phyloP scores from a whole-genome alignment of 2,329 filamentous ascomycete species.

The Diaporthe sp. region DNA sequence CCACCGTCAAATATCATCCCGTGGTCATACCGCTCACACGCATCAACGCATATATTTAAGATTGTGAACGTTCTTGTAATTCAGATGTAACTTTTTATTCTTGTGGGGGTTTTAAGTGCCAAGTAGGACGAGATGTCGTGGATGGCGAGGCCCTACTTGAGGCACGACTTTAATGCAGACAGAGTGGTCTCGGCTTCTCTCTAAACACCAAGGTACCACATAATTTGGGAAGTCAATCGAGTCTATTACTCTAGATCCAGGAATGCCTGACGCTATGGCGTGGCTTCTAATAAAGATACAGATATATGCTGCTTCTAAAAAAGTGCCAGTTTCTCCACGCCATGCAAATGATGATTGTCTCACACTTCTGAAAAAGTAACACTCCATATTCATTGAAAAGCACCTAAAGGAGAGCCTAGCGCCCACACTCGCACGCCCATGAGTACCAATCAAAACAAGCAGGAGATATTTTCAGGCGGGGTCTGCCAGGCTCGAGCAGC shows the following conservation, averaged over 20 bases:
- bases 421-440: neutral
- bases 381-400: neutral
- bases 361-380: neutral
- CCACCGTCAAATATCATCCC: too few relatives aligned
- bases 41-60: too few relatives aligned
- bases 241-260: neutral
- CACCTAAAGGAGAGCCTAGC: neutral
- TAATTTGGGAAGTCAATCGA: neutral
- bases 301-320: neutral
- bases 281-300: slow-evolving; percentile 25
- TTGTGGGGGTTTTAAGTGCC: too few relatives aligned
- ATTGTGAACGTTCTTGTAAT: too few relatives aligned
- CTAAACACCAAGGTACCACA: neutral
- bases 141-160: too few relatives aligned
- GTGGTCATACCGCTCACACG: too few relatives aligned
- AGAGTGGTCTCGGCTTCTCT: neutral
- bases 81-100: too few relatives aligned
- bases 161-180: neutral
- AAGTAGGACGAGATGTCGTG: too few relatives aligned
- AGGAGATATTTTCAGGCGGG: neutral
- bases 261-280: neutral
- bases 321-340: neutral
- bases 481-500: neutral
- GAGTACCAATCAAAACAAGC: too few relatives aligned
- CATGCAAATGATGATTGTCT: neutral